Conservation (phyloP, 306 rosid genomes). For the Hylodesmum podocarpum region DNA sequence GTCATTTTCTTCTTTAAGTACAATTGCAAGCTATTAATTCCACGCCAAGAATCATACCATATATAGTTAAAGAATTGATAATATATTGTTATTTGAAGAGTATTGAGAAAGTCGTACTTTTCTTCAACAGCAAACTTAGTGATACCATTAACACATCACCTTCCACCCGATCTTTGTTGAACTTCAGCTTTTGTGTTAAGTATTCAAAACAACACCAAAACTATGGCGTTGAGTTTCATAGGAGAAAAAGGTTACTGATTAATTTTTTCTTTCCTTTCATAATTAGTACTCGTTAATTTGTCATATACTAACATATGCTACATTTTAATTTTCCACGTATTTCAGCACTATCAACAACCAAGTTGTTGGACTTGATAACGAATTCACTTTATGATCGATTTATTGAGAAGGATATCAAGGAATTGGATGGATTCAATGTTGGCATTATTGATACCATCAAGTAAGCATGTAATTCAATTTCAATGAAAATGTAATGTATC, state of each 20-base stretch:
- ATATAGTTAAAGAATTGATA: slow-evolving; percentile 6
- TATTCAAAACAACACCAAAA: neutral
- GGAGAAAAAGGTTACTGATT: slow-evolving; percentile 40
- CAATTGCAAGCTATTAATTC: neutral
- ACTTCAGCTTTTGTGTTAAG: neutral
- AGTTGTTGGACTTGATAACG: slow-evolving; percentile 23
- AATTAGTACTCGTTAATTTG: neutral
- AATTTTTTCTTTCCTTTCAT: neutral
- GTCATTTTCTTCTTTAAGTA: neutral
- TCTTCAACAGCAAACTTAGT: slow-evolving; percentile 36
- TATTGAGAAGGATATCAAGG: slow-evolving; percentile 14
- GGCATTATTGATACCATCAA: slow-evolving; percentile 60
- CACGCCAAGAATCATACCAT: slow-evolving; percentile 20
- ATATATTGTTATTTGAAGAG: neutral
- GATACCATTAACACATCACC: slow-evolving; percentile 18
- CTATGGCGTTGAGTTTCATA: slow-evolving; percentile 45
- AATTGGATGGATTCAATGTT: slow-evolving; percentile 37
- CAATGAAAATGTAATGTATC: neutral
- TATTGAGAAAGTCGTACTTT: slow-evolving; percentile 40
- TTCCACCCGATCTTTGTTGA: neutral
- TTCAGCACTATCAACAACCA: slow-evolving; percentile 35
- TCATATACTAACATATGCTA: neutral
- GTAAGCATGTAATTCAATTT: slow-evolving; percentile 35
- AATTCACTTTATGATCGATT: slow-evolving; percentile 32
- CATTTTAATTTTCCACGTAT: slow-evolving; percentile 19